Evolutionary conservation across 2,329 filamentous ascomycete species (phyloP).

Genomic region (Chaetomium sp.): DNA sequence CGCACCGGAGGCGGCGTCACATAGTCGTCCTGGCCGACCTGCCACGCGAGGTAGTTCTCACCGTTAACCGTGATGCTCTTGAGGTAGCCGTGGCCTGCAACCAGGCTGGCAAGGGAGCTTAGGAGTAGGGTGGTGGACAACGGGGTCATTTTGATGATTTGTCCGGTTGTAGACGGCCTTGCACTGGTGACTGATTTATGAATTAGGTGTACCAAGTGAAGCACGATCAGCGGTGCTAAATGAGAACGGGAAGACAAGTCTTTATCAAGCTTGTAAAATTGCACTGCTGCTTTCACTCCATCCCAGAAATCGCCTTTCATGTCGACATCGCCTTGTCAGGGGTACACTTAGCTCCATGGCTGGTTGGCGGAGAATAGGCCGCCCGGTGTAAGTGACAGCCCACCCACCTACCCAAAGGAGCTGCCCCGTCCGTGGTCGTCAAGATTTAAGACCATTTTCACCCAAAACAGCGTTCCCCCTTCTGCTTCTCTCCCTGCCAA

Average conservation of each 20-base stretch:
- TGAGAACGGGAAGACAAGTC: neutral
- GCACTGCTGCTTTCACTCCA: neutral
- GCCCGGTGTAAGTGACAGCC: conserved; percentile 1
- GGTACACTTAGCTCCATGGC: too few relatives aligned
- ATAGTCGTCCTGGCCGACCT: conserved; percentile 19
- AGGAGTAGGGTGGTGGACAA: conserved; percentile 4
- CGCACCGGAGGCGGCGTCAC: conserved; percentile 23
- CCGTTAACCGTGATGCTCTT: conserved; percentile 25
- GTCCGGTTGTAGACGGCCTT: neutral
- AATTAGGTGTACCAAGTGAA: neutral
- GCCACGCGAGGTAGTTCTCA: conserved; percentile 13
- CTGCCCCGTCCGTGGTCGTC: conserved; percentile 5
- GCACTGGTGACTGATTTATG: too few relatives aligned
- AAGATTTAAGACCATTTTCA: neutral
- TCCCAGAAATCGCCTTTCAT: neutral
- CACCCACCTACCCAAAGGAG: conserved; percentile 8
- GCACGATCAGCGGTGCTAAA: neutral
- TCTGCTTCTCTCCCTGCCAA: neutral
- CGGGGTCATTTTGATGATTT: conserved; percentile 1
- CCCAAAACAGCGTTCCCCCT: neutral
- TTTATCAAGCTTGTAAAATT: neutral
- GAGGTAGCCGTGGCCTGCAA: conserved; percentile 25
- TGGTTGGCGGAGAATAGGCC: conserved; percentile 2
- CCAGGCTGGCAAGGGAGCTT: conserved; percentile 10
- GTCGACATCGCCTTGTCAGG: neutral